Percentiles rank a stretch among this genome's conserved stretches.
Evolutionary conservation across 2,329 filamentous ascomycete species (phyloP).

Genomic region (Aspergillus proliferans): DNA sequence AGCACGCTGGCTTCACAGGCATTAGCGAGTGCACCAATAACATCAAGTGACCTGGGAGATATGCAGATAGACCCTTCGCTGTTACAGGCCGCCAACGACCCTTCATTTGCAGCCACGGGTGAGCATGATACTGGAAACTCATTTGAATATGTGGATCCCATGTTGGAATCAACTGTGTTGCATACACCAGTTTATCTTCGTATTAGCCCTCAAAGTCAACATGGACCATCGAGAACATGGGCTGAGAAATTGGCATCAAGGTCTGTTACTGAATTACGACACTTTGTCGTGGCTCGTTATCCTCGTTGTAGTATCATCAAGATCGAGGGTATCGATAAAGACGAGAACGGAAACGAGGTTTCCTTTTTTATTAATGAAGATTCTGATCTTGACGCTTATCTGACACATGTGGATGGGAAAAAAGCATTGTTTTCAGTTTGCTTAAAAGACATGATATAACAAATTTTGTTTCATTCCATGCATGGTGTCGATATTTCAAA

Average conservation of each 20-base stretch:
- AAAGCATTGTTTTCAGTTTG: slow-evolving; percentile 50
- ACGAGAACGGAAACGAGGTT: slow-evolving; percentile 55
- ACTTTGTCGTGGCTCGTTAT: slow-evolving; percentile 56
- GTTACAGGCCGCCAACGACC: slow-evolving; percentile 51
- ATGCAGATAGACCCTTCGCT: slow-evolving; percentile 60
- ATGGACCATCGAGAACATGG: slow-evolving; percentile 50
- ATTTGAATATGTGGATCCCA: slow-evolving; percentile 33
- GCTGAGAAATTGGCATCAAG: slow-evolving; percentile 55
- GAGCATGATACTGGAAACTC: slow-evolving; percentile 26
- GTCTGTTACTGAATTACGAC: slow-evolving; percentile 58
- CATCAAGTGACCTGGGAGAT: slow-evolving; percentile 40
- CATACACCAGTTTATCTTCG: slow-evolving; percentile 61
- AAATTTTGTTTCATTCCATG: neutral
- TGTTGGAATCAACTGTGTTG: slow-evolving; percentile 24
- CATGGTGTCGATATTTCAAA: too few species aligned
- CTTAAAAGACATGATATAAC: slow-evolving; percentile 25
- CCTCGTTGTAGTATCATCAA: slow-evolving; percentile 54
- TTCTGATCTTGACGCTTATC: slow-evolving; percentile 65
- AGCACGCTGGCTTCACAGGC: slow-evolving; percentile 40
- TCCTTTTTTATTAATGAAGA: slow-evolving; percentile 62
- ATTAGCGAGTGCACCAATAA: slow-evolving; percentile 35
- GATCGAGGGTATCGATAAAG: slow-evolving; percentile 61
- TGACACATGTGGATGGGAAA: slow-evolving; percentile 55
- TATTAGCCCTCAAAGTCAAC: slow-evolving; percentile 57
- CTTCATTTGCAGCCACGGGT: slow-evolving; percentile 33